Conservation (phyloP, 2,329 filamentous ascomycete species). For the Emericellopsis cladophorae region DNA sequence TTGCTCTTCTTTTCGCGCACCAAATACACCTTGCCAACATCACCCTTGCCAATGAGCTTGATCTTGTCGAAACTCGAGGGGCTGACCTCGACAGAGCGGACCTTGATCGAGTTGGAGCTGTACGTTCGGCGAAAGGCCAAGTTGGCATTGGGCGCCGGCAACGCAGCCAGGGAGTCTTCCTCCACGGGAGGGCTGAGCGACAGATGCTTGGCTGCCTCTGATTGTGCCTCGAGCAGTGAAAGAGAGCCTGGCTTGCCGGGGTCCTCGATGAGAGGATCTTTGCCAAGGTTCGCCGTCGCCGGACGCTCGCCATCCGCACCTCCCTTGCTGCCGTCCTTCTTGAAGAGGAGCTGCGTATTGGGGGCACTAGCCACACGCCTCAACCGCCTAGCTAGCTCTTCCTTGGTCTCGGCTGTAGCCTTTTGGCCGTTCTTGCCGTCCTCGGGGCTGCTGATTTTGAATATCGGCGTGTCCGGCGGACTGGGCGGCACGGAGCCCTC, state of each 20-base stretch:
- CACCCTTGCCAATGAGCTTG: slow-evolving; percentile 96
- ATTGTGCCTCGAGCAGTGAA: slow-evolving; percentile 19
- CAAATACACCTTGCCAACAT: slow-evolving; percentile 96
- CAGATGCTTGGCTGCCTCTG: slow-evolving; percentile 15
- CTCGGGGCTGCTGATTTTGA: slow-evolving; percentile 59
- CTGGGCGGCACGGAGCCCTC: slow-evolving; percentile 86
- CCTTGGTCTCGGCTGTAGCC: slow-evolving; percentile 69
- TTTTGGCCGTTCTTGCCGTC: slow-evolving; percentile 47
- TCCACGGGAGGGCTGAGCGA: slow-evolving; percentile 27
- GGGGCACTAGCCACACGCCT: slow-evolving; percentile 91
- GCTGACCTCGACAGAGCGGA: slow-evolving; percentile 90
- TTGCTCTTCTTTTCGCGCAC: slow-evolving; percentile 97
- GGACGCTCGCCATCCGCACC: slow-evolving; percentile 51
- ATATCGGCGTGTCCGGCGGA: slow-evolving; percentile 75
- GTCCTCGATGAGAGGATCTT: slow-evolving; percentile 55
- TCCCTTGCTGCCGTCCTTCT: slow-evolving; percentile 21
- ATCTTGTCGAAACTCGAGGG: slow-evolving; percentile 98
- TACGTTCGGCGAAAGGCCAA: slow-evolving; percentile 87
- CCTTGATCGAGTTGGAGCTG: slow-evolving; percentile 98
- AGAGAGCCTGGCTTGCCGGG: slow-evolving; percentile 27
- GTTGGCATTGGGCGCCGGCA: slow-evolving; percentile 54
- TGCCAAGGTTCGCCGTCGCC: slow-evolving; percentile 74
- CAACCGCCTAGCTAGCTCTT: slow-evolving; percentile 86
- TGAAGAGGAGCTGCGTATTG: slow-evolving; percentile 88
- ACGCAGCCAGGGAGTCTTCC: slow-evolving; percentile 43